Evolutionary conservation across 208 protist species (phyloP).

Genomic region (Crithidia fasciculata): DNA sequence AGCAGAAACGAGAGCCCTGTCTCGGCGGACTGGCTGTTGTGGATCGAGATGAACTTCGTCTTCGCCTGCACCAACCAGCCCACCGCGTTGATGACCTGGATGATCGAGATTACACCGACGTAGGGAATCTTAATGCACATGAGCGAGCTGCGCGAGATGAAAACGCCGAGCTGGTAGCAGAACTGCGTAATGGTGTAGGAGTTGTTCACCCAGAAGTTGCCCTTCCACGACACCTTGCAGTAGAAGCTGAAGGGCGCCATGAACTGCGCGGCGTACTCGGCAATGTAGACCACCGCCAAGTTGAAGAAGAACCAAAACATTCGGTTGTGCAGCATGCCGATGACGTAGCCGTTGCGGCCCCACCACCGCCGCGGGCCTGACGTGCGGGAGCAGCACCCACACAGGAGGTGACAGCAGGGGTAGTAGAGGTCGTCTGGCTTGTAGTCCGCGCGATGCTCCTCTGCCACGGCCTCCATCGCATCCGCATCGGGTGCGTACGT

Average conservation of each 20-base stretch:
- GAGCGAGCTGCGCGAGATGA: slow-evolving; percentile 87
- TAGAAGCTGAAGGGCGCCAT: slow-evolving; percentile 86
- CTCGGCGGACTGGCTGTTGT: slow-evolving; percentile 37
- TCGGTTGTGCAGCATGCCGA: slow-evolving; percentile 52
- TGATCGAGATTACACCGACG: slow-evolving; percentile 83
- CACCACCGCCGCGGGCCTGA: slow-evolving; percentile 51
- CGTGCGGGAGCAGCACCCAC: slow-evolving; percentile 29
- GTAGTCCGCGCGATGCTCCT: slow-evolving; percentile 15
- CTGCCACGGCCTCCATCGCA: slow-evolving; percentile 11
- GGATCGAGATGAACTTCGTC: slow-evolving; percentile 61
- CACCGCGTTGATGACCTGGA: slow-evolving; percentile 88
- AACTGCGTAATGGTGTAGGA: slow-evolving; percentile 85
- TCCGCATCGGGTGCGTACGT: slow-evolving; percentile 6
- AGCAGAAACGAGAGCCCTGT: slow-evolving; percentile 68
- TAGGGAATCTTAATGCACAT: slow-evolving; percentile 75
- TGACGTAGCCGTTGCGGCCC: slow-evolving; percentile 36
- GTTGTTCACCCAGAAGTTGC: slow-evolving; percentile 76
- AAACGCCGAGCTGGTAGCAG: slow-evolving; percentile 92
- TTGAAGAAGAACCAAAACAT: slow-evolving; percentile 85
- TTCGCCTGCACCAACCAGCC: slow-evolving; percentile 87
- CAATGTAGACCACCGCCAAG: slow-evolving; percentile 82
- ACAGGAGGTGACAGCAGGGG: slow-evolving; percentile 37
- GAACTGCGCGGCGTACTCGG: slow-evolving; percentile 87
- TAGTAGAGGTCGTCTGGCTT: slow-evolving; percentile 44
- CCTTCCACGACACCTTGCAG: slow-evolving; percentile 35